These are phyloP conservation scores for Xylogone sp. DNA, from an alignment of 2,329 filamentous ascomycete species.

Conservation along the genomic window DNA sequence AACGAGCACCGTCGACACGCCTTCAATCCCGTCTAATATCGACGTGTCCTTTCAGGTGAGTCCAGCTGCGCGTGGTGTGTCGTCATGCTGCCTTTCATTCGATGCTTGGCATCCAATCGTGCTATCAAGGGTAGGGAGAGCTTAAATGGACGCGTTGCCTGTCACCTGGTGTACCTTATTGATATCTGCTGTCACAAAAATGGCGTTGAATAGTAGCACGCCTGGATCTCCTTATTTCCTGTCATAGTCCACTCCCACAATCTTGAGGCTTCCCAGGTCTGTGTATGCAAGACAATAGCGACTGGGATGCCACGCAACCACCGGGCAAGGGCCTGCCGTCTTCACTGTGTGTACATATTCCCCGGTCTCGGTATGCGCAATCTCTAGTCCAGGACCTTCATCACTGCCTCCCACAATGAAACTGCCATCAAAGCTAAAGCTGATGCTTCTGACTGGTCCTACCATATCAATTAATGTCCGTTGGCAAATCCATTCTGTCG, in stretches of 20 bases:
- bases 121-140: no score
- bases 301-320: slow-evolving; percentile 73
- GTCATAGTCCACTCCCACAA: slow-evolving; percentile 42
- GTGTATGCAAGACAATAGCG: slow-evolving; percentile 72
- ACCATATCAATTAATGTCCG: slow-evolving; percentile 66
- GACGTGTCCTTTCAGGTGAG: no score
- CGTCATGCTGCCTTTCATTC: no score
- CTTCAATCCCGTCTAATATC: no score
- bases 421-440: slow-evolving; percentile 75
- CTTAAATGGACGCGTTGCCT: no score
- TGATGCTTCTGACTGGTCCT: slow-evolving; percentile 65
- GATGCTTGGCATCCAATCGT: no score
- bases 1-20: no score
- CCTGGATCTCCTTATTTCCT: slow-evolving; percentile 17
- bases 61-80: no score
- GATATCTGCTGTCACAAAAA: no score
- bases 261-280: slow-evolving; percentile 60
- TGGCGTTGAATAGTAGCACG: no score
- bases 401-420: slow-evolving; percentile 73
- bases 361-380: slow-evolving; percentile 70
- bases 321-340: slow-evolving; percentile 57
- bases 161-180: no score
- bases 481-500: slow-evolving; percentile 71
- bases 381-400: slow-evolving; percentile 64
- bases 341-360: slow-evolving; percentile 71